Evolutionary conservation across 2,329 filamentous ascomycete genomes (phyloP).

Genomic region (Trichoderma hamatum): DNA sequence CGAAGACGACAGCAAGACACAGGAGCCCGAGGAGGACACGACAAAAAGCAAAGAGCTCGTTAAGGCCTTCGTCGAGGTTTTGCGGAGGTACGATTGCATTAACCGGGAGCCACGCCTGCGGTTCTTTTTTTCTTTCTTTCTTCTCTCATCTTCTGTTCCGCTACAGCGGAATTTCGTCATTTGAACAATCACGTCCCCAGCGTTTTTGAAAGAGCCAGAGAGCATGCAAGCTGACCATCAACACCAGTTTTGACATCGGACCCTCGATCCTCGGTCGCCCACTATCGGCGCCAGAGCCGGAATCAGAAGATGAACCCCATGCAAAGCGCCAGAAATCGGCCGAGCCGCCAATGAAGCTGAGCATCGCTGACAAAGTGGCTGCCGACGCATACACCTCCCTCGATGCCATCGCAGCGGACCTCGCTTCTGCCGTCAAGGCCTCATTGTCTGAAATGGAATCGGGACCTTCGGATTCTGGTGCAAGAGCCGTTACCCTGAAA

Average conservation of each 20-base stretch:
- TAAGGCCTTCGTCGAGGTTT: constrained; percentile 43
- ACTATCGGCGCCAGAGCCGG: constrained; percentile 47
- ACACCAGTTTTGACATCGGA: constrained; percentile 55
- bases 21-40: not conserved
- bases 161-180: not conserved
- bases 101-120: not conserved
- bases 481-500: constrained; percentile 39
- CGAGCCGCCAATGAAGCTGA: constrained; percentile 44
- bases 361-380: constrained; percentile 58
- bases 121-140: not conserved
- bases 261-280: constrained; percentile 60
- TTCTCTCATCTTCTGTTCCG: not conserved
- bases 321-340: constrained; percentile 64
- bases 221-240: constrained; percentile 36
- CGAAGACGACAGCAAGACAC: not conserved
- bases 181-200: not conserved
- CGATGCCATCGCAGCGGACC: constrained; percentile 65
- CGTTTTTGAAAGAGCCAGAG: not conserved
- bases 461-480: constrained; percentile 37
- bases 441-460: constrained; percentile 52
- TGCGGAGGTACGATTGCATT: constrained; percentile 42
- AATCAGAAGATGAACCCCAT: constrained; percentile 53
- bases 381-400: constrained; percentile 60
- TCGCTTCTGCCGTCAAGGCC: constrained; percentile 53
- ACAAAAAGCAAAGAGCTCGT: constrained; percentile 41